phyloP scores from a whole-genome alignment of 108 stramenopile species.

The Asterionellopsis glacialis region DNA sequence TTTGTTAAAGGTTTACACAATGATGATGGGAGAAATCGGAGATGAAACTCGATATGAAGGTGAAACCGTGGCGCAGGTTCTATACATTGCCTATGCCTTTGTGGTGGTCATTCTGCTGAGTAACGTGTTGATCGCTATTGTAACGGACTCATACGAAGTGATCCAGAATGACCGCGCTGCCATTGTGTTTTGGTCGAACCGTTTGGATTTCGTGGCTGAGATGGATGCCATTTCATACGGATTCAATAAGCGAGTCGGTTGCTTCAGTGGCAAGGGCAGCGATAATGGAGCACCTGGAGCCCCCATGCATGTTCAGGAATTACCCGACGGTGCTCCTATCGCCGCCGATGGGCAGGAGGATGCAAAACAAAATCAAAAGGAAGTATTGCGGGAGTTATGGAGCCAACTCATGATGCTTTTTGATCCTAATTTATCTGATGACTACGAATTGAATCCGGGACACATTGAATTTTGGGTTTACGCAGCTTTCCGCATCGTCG shows the following conservation, averaged over 20 bases:
- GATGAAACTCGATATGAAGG: conserved; percentile 44
- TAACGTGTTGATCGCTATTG: conserved; percentile 82
- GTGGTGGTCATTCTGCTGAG: conserved; percentile 70
- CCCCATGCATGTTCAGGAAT: conserved; percentile 21
- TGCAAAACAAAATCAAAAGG: conserved; percentile 6
- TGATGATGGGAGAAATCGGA: conserved; percentile 82
- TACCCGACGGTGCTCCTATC: neutral
- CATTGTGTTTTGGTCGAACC: conserved; percentile 84
- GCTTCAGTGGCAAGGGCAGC: neutral
- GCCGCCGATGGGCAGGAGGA: neutral
- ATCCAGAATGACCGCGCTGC: conserved; percentile 82
- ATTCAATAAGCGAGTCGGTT: conserved; percentile 25
- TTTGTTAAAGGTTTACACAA: conserved; percentile 71
- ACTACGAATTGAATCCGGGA: conserved; percentile 31
- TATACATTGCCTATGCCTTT: conserved; percentile 64
- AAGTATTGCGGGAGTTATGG: conserved; percentile 38
- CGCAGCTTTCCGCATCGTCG: conserved; percentile 34
- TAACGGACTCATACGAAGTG: conserved; percentile 78
- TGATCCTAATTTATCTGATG: conserved; percentile 57
- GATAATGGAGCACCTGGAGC: conserved; percentile 15
- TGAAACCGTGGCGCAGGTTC: conserved; percentile 40
- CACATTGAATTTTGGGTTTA: conserved; percentile 53
- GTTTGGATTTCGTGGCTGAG: conserved; percentile 78
- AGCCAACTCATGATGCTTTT: conserved; percentile 56
- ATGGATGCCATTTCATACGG: conserved; percentile 61